A percentile compares a stretch with the other conserved stretches of the same genome.
These are phyloP conservation scores for Diaporthe eres DNA, from an alignment of 2,329 filamentous ascomycete genomes.

Conservation along the genomic window DNA sequence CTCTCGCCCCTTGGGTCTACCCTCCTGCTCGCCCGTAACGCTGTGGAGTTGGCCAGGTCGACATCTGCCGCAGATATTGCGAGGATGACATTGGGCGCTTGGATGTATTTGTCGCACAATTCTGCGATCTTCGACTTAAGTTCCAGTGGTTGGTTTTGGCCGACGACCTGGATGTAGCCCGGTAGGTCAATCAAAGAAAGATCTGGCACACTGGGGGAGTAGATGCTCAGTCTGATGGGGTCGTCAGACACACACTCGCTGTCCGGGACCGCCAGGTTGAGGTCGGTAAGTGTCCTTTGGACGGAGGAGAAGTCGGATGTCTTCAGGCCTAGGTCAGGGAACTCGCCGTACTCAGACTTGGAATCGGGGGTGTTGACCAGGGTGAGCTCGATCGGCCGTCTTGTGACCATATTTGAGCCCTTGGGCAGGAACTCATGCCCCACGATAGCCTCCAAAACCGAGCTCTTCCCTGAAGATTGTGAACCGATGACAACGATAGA, in stretches of 20 bases:
- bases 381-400: slow-evolving; percentile 94
- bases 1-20: slow-evolving; percentile 95
- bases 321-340: slow-evolving; percentile 89
- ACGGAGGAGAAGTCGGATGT: slow-evolving; percentile 94
- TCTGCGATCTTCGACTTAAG: slow-evolving; percentile 96
- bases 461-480: slow-evolving; percentile 98
- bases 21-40: slow-evolving; percentile 87
- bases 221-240: slow-evolving; percentile 94
- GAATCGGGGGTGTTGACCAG: slow-evolving; percentile 94
- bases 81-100: slow-evolving; percentile 94
- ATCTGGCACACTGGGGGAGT: slow-evolving; percentile 95
- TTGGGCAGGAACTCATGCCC: slow-evolving; percentile 98
- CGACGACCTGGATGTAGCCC: slow-evolving; percentile 96
- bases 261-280: slow-evolving; percentile 93
- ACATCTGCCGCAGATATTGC: slow-evolving; percentile 98
- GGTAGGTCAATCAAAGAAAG: slow-evolving; percentile 96
- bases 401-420: slow-evolving; percentile 98
- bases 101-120: slow-evolving; percentile 98
- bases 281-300: slow-evolving; percentile 92
- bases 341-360: slow-evolving; percentile 93
- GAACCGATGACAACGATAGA: slow-evolving; percentile 99
- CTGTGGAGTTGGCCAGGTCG: slow-evolving; percentile 95
- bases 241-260: slow-evolving; percentile 95
- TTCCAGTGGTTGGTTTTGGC: slow-evolving; percentile 89
- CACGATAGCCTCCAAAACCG: slow-evolving; percentile 95